Base-by-base conservation (phyloP, 225 moss, liverwort and hornwort genomes). In the Lunularia cruciata region DNA sequence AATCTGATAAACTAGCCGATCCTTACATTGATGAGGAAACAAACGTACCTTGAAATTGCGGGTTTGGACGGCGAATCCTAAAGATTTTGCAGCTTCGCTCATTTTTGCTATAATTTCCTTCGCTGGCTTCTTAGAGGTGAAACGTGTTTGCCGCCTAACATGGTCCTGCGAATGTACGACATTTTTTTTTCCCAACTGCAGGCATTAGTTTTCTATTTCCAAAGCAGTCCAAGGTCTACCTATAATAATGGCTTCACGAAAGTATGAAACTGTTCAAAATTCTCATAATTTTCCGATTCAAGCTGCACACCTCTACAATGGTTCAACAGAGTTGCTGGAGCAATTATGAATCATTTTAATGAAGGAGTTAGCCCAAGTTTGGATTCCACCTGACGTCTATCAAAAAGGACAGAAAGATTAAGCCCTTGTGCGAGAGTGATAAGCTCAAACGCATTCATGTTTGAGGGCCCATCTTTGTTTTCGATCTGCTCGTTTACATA, bases 391-490 rank as follows among this genome's bases (percentile, higher is more conserved):
- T 88, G 91, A 33, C 93, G 91, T 67, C 86, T 82, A 65, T 99
- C 98, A 53, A 99, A 99, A 27, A 99, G 84, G 35, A 92, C 98
- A 45, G 98, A 91, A 57, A 99, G 93, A 82, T 99, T 93, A 28
- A 93, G 93, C 37, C 98, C 98, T 79, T 93, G 93, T 8, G 98
- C 91, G 35, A 99, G 85, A 68, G 88, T 89, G 23, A 99, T 93
- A 27, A 99, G 93, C 81, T 99, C 89, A 79, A 99, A 99, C 31
- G 98, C 98, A 76, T 99, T 93, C 98, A 99, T 93, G 80, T 91
- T 69, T 28, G 91, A 91, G 23, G 98, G 98, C 23, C 70, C 54
- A 20, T 90, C 96, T 57, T 86, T 83, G 69, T 75, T 65, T 52
- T 85, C 85, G 65, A 63, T 85, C 42, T 81, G 85, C 69, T 85